Evolutionary conservation across 805 yeast species (phyloP).

Genomic region (Kuraishia piskuri): DNA sequence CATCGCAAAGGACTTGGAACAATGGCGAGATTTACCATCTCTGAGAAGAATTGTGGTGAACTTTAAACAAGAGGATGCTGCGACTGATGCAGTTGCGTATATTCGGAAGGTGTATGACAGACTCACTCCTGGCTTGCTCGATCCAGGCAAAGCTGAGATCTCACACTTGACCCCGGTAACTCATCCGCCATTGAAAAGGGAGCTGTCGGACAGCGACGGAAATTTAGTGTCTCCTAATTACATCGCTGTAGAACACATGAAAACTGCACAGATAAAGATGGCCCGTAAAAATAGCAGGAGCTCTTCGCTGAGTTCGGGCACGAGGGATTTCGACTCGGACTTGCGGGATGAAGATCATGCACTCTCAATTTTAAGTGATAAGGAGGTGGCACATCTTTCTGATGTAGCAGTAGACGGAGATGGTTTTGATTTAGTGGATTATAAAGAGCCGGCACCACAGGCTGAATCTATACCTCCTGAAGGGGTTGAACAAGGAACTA

Average conservation of each 20-base stretch:
- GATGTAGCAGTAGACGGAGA: background rate
- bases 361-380: background rate
- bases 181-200: background rate
- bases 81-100: background rate
- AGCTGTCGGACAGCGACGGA: background rate
- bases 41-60: background rate
- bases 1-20: background rate
- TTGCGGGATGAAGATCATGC: background rate
- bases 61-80: background rate
- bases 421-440: background rate
- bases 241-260: background rate
- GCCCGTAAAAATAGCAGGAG: background rate
- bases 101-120: background rate
- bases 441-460: slow-evolving; percentile 2
- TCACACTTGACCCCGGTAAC: background rate
- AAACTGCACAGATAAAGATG: background rate
- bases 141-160: background rate
- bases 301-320: background rate
- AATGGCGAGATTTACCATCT: slow-evolving; percentile 3
- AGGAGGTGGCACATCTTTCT: background rate
- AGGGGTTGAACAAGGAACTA: background rate
- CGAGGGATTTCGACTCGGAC: background rate
- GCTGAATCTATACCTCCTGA: background rate
- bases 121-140: background rate
- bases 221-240: background rate